A percentile compares a stretch with the other conserved stretches of the same genome.
phyloP scores from a whole-genome alignment of 129 eudicot genomes.

The Sambucus nigra region DNA sequence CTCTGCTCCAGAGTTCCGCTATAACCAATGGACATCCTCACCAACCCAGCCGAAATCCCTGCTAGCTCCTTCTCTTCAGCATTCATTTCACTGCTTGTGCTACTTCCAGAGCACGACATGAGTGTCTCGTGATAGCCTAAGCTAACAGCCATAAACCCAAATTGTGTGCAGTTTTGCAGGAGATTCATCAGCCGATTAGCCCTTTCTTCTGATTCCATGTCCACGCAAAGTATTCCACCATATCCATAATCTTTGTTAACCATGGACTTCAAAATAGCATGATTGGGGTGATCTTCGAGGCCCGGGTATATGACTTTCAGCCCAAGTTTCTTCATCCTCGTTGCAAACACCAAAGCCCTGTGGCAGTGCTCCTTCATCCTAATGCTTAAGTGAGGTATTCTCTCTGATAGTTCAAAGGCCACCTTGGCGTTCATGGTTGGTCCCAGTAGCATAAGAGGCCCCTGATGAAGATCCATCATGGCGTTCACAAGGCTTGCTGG shows the following conservation, averaged over 20 bases:
- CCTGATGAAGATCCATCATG: constrained; percentile 94
- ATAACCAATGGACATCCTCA: constrained; percentile 94
- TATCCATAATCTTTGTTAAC: constrained; percentile 63
- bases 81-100: constrained; percentile 86
- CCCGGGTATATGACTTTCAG: constrained; percentile 93
- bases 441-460: constrained; percentile 82
- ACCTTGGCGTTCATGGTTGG: constrained; percentile 99
- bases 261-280: constrained; percentile 46
- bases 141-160: constrained; percentile 98
- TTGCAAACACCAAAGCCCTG: constrained; percentile 61
- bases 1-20: constrained; percentile 84
- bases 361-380: constrained; percentile 89
- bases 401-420: constrained; percentile 83
- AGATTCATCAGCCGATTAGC: constrained; percentile 62
- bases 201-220: constrained; percentile 74
- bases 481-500: constrained; percentile 78
- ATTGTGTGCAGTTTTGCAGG: constrained; percentile 57
- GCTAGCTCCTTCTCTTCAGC: constrained; percentile 58
- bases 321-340: constrained; percentile 77
- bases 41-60: constrained; percentile 85
- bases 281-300: constrained; percentile 85
- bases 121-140: constrained; percentile 93
- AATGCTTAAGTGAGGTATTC: constrained; percentile 82
- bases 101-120: constrained; percentile 95
- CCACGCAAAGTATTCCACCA: constrained; percentile 82